Evolutionary conservation across 169 alveolate species (phyloP), one percentile per base, ranked within the genome.

Genomic region (Cryptosporidium baileyi): DNA sequence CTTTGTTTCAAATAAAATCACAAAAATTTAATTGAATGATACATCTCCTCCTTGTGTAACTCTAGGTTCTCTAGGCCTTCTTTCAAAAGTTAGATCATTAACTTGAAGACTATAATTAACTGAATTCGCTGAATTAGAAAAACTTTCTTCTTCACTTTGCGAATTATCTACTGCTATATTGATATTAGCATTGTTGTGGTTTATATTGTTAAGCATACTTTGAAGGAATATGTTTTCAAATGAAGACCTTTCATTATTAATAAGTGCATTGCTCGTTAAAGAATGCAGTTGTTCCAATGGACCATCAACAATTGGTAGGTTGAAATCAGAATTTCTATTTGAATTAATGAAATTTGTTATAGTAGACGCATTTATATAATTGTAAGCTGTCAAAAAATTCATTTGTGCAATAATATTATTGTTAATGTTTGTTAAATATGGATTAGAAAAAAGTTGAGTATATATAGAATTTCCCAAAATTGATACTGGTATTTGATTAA

Each of bases 11-110:
- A 19, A 47, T 0, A 0, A n/a, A 19, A n/a, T 26, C 19, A 15
- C n/a, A 67, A 43, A 32, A 1, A 22, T 59, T 22, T 52, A 3
- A 22, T 57, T 32, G 38, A 74, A 57, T 17, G 74, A 74, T 51
- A 74, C 57, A 43, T 74, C 85, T 2, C 67, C 85, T 57, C 32
- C 63, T 30, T 74, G 85, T 51, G 67, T 74, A 34, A 52, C 67
- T 74, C 85, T 51, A 13, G 85, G 85, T 22, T 54, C 67, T 40
- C 85, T 74, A 8, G 85, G 85, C 28, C 85, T 74, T 59, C 63
- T 74, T 1, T 57, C 85, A 34, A 34, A 74, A 57, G 9, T 59
- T 38, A 57, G 13, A 13, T 17, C 19, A 8, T 19, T 24, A 45
- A 30, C 44, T 49, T 65, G 41, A n/a, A n/a, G n/a, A n/a, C n/a